Percentiles rank a stretch among this genome's conserved stretches.
phyloP scores from a whole-genome alignment of 306 rosid genomes.

The Vigna nakashimae region DNA sequence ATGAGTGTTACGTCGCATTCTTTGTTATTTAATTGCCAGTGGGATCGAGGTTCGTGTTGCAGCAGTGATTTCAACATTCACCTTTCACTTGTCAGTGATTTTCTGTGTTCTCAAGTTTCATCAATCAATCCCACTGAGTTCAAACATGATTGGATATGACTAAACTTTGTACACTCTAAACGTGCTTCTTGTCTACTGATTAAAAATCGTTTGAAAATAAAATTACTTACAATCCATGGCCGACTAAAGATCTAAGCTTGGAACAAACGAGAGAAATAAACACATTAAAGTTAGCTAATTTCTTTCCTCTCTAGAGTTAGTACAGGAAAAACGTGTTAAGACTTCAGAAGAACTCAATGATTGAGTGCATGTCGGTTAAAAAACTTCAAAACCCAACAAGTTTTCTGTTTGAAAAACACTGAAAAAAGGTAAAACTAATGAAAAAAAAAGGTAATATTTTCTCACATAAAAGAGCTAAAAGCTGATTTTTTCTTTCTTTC shows the following conservation, averaged over 20 bases:
- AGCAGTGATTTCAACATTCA: slow-evolving; percentile 1
- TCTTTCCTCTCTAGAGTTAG: background rate
- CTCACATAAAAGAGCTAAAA: too few relatives aligned
- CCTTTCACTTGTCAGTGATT: background rate
- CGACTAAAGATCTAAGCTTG: background rate
- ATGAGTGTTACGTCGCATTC: background rate
- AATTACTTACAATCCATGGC: background rate
- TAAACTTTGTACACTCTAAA: background rate
- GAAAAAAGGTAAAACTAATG: too few relatives aligned
- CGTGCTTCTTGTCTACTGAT: background rate
- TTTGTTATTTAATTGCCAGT: background rate
- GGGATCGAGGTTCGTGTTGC: background rate
- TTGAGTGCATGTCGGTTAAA: too few relatives aligned
- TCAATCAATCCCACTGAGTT: background rate
- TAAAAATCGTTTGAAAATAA: background rate
- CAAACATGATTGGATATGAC: background rate
- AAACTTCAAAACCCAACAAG: too few relatives aligned
- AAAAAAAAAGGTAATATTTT: too few relatives aligned
- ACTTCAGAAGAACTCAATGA: too few relatives aligned
- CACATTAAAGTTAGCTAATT: too few relatives aligned
- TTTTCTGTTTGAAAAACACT: too few relatives aligned
- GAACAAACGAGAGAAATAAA: background rate
- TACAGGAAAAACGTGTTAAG: too few relatives aligned
- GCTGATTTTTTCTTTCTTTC: too few relatives aligned
- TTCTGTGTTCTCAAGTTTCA: background rate